Conservation (phyloP, 805 yeast species). For the Jamesozyma rosinii region DNA sequence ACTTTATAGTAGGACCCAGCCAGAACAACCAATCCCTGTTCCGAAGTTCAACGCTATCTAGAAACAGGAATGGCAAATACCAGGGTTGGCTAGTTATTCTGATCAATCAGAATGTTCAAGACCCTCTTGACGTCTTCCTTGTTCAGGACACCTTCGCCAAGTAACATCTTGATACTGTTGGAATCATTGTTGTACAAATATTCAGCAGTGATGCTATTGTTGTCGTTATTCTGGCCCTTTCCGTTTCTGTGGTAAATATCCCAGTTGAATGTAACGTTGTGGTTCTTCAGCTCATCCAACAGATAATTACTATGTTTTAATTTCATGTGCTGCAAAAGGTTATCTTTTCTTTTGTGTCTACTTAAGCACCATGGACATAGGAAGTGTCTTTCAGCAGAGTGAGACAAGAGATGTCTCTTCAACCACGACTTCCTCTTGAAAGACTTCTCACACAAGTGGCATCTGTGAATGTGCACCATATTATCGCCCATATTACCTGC, state of each 20-base stretch:
- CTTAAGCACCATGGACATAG: conserved; percentile 29
- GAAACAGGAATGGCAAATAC: background rate
- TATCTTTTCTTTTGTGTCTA: conserved; percentile 30
- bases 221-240: background rate
- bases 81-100: conserved; percentile 4
- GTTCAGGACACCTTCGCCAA: conserved; percentile 21
- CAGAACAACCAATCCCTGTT: too few relatives aligned
- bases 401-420: conserved; percentile 28
- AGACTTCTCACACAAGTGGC: conserved; percentile 26
- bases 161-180: conserved; percentile 12
- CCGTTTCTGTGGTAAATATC: background rate
- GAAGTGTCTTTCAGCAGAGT: conserved; percentile 25
- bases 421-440: conserved; percentile 31
- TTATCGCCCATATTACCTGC: conserved; percentile 1
- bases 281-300: conserved; percentile 14
- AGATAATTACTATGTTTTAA: conserved; percentile 24
- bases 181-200: background rate
- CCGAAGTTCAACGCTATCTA: background rate
- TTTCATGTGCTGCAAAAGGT: conserved; percentile 29
- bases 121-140: conserved; percentile 27
- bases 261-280: conserved; percentile 6
- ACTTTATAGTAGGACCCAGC: too few relatives aligned
- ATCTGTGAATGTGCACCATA: conserved; percentile 15
- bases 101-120: conserved; percentile 14
- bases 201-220: background rate